Evolutionary conservation across 179 eudicot species (phyloP), one percentile per base, ranked within the genome.

Genomic region (Silene noctiflora): DNA sequence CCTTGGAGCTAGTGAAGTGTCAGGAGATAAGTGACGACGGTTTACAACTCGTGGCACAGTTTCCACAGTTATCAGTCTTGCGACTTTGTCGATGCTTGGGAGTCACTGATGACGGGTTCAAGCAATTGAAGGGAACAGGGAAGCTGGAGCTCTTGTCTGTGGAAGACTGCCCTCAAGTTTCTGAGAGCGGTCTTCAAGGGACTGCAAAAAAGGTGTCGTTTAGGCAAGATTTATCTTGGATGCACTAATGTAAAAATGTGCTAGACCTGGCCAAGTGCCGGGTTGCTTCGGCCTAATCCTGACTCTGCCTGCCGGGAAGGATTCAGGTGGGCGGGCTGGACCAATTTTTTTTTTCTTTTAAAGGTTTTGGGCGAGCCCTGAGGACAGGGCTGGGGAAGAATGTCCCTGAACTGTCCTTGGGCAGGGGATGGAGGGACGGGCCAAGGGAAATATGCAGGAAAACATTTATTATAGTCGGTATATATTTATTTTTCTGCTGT

Each of bases 1-100:
- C 75, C 16, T 76, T 94, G 19, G 98, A 94, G 80, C 88, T 94
- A 19, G 90, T 85, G 27, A 87, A 84, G 70, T 94, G 98, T 83
- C 98, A 92, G 79, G 92, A 94, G 82, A 78, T 94, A 53, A 89
- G 86, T 13, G 98, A 94, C 14, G 96, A 92, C 1, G 97, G 98
- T 29, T 24, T 94, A 56, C 87, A 87, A 77, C 85, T 87, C 6
- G 86, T 85, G n/a, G 78, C 84, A 63, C 88, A 77, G 22, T 83
- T 81, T 77, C 84, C 92, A 0, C 63, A 58, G 46, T 79, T 94
- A 80, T 60, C 83, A 10, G 84, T 87, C 42, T 72, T 94, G 71
- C 83, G 86, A 83, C 88, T 94, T 1, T 73, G 60, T 65, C 92
- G 89, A 82, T 94, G 97, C 83, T 78, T 92, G 74, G 94, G 96